Base-by-base conservation (phyloP, 2,329 filamentous ascomycete genomes). In the Pyrenophora teres region DNA sequence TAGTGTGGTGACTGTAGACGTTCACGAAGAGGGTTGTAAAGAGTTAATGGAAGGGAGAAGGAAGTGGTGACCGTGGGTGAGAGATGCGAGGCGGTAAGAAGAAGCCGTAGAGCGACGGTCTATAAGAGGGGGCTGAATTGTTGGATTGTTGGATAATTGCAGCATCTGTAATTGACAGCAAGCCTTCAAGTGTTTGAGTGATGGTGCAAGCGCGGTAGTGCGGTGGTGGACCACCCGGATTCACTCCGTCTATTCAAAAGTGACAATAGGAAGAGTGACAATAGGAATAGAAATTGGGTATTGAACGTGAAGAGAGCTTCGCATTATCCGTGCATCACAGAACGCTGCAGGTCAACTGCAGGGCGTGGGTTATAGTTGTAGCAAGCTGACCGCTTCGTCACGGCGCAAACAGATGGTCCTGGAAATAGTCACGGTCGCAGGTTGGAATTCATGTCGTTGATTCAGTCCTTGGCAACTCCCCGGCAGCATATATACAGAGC, bases 401-500 rank as follows among this genome's bases (percentile, higher is more conserved):
- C 56, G 9, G 23, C 38, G 50, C 56, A 60, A 62, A 63, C 58
- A 25, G 39, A 40, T n/a, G 7, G 16, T 30, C 27, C n/a, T 19
- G 15, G 45, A 23, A 12, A 42, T 44, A n/a, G 32, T 43, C 27
- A 31, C 13, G 37, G 38, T 33, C n/a, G 45, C 15, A 41, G n/a
- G 23, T 27, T 51, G 47, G 31, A 50, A 49, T 27, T 55, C 39
- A 45, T 56, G 41, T 63, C 33, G 47, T 63, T 55, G 46, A 55
- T 60, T 56, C 10, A 30, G 27, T 60, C 53, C 50, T 46, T 59
- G 52, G 53, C 44, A 25, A 27, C 16, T 38, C 33, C 25, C 45
- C 69, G 41, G 51, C 56, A 48, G 56, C 59, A 67, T 67, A 65
- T 71, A 52, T 70, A 73, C 67, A 68, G 50, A 63, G 40, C 52